Evolutionary conservation across 2,329 filamentous ascomycete species (phyloP).

Genomic region (Aspergillus nomiae): DNA sequence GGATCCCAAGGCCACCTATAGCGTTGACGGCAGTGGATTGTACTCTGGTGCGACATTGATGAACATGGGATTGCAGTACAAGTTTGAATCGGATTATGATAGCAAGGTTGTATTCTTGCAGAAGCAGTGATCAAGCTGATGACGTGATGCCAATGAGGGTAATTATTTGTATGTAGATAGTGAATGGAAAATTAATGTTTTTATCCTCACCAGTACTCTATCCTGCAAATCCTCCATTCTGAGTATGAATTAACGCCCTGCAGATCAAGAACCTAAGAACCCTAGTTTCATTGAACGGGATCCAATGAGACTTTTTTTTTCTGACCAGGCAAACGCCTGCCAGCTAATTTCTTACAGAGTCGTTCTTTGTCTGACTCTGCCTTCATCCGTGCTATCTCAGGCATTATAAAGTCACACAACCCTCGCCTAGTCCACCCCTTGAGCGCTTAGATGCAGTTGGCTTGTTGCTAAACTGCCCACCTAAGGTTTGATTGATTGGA

Average conservation of each 20-base stretch:
- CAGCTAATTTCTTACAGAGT: neutral
- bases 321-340: neutral
- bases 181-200: neutral
- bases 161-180: neutral
- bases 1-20: slow-evolving; percentile 57
- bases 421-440: neutral
- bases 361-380: neutral
- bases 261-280: neutral
- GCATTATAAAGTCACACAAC: neutral
- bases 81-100: slow-evolving; percentile 57
- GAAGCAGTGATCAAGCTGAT: slow-evolving; percentile 35
- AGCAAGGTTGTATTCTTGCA: slow-evolving; percentile 61
- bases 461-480: neutral
- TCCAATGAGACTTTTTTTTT: neutral
- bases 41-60: slow-evolving; percentile 63
- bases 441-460: neutral
- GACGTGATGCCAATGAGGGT: neutral
- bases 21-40: slow-evolving; percentile 53
- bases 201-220: neutral
- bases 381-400: neutral
- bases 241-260: neutral
- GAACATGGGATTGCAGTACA: slow-evolving; percentile 61
- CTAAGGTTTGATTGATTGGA: too few species aligned
- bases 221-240: neutral
- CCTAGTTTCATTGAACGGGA: neutral